Evolutionary conservation across 805 yeast species (phyloP).

Genomic region (Kodamaea kakaduensis): DNA sequence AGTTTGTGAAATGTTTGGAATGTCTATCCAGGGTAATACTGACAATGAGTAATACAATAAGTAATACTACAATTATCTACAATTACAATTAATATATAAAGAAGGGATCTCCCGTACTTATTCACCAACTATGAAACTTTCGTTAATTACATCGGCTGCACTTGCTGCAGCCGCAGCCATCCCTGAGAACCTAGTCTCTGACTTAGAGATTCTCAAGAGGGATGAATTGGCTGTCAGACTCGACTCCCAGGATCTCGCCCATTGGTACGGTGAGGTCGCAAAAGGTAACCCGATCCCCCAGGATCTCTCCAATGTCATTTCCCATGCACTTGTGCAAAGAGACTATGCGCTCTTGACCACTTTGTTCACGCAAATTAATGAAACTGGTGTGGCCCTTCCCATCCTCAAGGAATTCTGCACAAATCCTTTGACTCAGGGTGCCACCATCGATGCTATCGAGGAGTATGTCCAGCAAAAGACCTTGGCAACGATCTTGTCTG

Average conservation of each 20-base stretch:
- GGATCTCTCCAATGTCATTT: not conserved
- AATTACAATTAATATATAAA: no score
- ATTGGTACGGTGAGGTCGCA: not conserved
- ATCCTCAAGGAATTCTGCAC: constrained; percentile 15
- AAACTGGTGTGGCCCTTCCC: constrained; percentile 16
- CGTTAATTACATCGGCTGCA: not conserved
- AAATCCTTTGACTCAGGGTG: constrained; percentile 16
- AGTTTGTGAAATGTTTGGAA: not conserved
- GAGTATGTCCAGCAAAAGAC: constrained; percentile 16
- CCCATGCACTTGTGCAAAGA: constrained; percentile 5
- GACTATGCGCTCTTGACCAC: constrained; percentile 15
- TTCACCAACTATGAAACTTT: no score
- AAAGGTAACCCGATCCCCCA: not conserved
- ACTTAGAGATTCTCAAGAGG: not conserved
- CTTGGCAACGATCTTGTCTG: constrained; percentile 14
- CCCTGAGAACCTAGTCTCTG: not conserved
- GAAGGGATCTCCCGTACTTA: no score
- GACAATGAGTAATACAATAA: no score
- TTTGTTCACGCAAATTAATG: constrained; percentile 17
- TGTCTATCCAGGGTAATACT: not conserved
- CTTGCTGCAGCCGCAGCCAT: not conserved
- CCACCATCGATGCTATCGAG: constrained; percentile 16
- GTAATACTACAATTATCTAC: no score
- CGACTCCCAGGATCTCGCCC: not conserved
- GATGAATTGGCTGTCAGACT: not conserved